Conservation (phyloP, 805 yeast genomes). For the Yamadazyma nakazawae region DNA sequence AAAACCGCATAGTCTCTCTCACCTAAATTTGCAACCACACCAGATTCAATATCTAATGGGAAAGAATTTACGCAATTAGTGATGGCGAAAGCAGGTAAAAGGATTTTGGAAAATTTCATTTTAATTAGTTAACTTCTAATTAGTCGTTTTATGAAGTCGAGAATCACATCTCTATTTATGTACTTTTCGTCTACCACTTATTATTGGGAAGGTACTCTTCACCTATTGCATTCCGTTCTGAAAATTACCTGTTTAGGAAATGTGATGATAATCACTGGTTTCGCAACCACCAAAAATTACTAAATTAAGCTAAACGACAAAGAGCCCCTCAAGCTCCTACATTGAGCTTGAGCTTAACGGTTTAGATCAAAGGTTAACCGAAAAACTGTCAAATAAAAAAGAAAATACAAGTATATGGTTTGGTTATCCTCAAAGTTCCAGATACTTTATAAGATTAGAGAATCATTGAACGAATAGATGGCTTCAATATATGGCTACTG, state of each 20-base stretch:
- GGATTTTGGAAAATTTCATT: slow-evolving; percentile 3
- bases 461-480: no score
- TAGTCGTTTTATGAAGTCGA: background rate
- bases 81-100: slow-evolving; percentile 3
- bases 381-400: background rate
- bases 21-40: background rate
- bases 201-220: background rate
- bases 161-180: slow-evolving; percentile 3
- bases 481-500: no score
- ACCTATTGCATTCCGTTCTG: background rate
- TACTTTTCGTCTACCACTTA: background rate
- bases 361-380: background rate
- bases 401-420: background rate
- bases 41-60: slow-evolving; percentile 2
- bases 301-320: slow-evolving; percentile 6
- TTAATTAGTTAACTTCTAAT: background rate
- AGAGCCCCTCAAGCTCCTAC: background rate
- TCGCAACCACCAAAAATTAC: background rate
- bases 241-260: slow-evolving; percentile 5
- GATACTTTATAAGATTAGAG: no score
- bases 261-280: background rate
- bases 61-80: background rate
- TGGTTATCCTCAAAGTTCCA: no score
- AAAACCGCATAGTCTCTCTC: slow-evolving; percentile 18
- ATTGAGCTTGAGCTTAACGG: background rate